Conservation (phyloP, 192 early-diverging fungal species). For the Coemansia sp. region DNA sequence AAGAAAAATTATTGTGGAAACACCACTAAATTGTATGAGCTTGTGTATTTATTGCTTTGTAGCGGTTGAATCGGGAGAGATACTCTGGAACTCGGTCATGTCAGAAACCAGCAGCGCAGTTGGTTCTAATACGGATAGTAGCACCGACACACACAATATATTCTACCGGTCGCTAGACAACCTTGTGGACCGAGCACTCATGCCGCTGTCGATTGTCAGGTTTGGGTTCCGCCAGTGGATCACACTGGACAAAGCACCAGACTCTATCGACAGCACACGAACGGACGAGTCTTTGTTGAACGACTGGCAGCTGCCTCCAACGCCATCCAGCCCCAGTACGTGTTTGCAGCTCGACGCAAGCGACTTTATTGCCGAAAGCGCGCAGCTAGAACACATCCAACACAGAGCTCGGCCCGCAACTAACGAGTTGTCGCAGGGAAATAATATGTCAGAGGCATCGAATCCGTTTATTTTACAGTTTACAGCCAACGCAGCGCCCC, state of each 20-base stretch:
- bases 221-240: slow-evolving; percentile 53
- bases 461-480: slow-evolving; percentile 5
- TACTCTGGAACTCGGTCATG: slow-evolving; percentile 20
- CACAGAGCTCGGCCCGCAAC: no score
- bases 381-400: background rate
- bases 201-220: slow-evolving; percentile 45
- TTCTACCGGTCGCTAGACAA: slow-evolving; percentile 42
- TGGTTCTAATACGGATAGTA: background rate
- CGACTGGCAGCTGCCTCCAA: slow-evolving; percentile 22
- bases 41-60: slow-evolving; percentile 3
- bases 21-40: no score
- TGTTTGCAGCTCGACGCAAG: slow-evolving; percentile 14
- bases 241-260: slow-evolving; percentile 13
- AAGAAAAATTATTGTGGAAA: background rate
- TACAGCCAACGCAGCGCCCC: slow-evolving; percentile 9
- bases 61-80: slow-evolving; percentile 30
- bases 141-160: slow-evolving; percentile 7
- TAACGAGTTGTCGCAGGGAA: background rate
- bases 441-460: background rate
- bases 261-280: background rate
- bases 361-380: slow-evolving; percentile 12
- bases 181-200: slow-evolving; percentile 38
- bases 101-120: background rate
- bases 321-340: slow-evolving; percentile 22
- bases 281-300: background rate